Conservation (phyloP, 1,139 yeast species). For the Candida sanyaensis region DNA sequence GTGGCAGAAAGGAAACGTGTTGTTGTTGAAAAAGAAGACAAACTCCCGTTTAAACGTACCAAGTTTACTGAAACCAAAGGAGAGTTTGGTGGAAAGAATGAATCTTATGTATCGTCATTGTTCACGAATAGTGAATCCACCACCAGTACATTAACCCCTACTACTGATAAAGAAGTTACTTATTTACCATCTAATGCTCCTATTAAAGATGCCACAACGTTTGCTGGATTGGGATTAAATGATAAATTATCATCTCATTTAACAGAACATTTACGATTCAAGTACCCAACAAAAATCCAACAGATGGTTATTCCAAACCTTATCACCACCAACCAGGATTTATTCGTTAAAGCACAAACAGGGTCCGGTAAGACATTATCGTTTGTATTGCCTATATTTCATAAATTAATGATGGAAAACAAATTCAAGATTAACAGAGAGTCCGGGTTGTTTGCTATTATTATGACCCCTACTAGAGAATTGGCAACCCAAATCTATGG, state of each 20-base stretch:
- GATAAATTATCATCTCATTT: slow-evolving; percentile 57
- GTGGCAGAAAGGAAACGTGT: slow-evolving; percentile 21
- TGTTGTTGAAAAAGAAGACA: slow-evolving; percentile 12
- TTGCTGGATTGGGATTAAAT: slow-evolving; percentile 70
- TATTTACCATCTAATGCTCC: slow-evolving; percentile 84
- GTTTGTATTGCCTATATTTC: slow-evolving; percentile 80
- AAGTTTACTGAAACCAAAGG: slow-evolving; percentile 46
- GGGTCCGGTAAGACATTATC: slow-evolving; percentile 95
- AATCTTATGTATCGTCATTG: slow-evolving; percentile 77
- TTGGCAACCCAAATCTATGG: slow-evolving; percentile 89
- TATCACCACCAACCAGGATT: slow-evolving; percentile 55
- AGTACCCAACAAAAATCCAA: slow-evolving; percentile 85
- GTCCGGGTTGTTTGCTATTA: slow-evolving; percentile 86
- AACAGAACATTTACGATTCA: slow-evolving; percentile 56
- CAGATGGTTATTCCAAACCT: slow-evolving; percentile 77
- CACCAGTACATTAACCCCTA: slow-evolving; percentile 24
- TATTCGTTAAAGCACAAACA: slow-evolving; percentile 91
- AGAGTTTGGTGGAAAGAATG: slow-evolving; percentile 51
- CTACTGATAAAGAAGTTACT: slow-evolving; percentile 19
- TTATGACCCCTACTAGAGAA: slow-evolving; percentile 92
- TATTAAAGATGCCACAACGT: slow-evolving; percentile 63
- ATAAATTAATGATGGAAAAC: slow-evolving; percentile 58
- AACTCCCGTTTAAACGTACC: slow-evolving; percentile 24
- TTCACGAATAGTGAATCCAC: slow-evolving; percentile 70
- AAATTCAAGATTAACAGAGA: slow-evolving; percentile 56